Evolutionary conservation across 305 asterid species (phyloP), one percentile per base, ranked within the genome.

Genomic region (Striga hermonthica): DNA sequence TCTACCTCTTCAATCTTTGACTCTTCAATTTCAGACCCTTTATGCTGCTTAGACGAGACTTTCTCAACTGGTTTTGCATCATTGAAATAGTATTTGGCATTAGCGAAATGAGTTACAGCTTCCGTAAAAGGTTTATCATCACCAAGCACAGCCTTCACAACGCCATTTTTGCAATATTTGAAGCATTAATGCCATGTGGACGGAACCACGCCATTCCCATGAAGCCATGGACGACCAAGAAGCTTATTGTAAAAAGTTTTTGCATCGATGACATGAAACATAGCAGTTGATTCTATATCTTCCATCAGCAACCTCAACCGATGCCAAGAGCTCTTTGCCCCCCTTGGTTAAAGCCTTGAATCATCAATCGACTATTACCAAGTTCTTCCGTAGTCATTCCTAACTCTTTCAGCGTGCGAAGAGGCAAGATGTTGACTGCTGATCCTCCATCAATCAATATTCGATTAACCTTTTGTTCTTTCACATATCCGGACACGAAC

Each of bases 321-420:
- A 16, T 54, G 38, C 12, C 59, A 4, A 54, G 56, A 49, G 28
- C 56, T 28, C 31, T 49, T 49, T 49, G 28, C 28, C 56, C 28
- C 31, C 56, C 28, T 22, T 54, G 37, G 13, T 54, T 54, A 12
- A 54, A 54, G 4, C 38, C 38, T 54, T 54, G 59, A 34, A 54
- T 54, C n/a, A 54, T 54, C n/a, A 54, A 54, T 4, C 38, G 59
- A 54, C 59, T 16, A 16, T 6, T 54, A 9, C 4, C 3, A 4
- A 54, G 38, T 16, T 54, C 59, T 7, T 54, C 57, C 34, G 9
- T 52, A 9, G 34, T 0, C 9, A 14, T 52, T 1, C 9, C 35
- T 7, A 52, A 14, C 9, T 52, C 31, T 7, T 22, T 54, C 4
- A 54, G 12, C 4, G 4, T 54, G 2, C 31, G 31, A 2, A 22